Base-by-base conservation (phyloP, 345 rosid species). In the Gossypium ekmanianum region DNA sequence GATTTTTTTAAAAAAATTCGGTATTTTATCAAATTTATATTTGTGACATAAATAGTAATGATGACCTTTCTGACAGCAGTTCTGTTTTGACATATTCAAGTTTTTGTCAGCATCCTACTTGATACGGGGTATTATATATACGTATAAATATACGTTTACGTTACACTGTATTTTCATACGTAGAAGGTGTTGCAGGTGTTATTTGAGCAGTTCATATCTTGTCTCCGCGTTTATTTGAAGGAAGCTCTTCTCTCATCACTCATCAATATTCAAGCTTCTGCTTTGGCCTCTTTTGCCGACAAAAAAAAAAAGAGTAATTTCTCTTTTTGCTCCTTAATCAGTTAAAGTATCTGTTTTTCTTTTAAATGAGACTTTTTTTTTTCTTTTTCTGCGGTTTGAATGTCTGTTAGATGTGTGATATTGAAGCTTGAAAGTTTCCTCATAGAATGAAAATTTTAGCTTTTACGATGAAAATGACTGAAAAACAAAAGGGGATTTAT, bases 81-180 rank as follows among this genome's bases (percentile, higher is more conserved):
- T 69, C 14, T n/a, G 24, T 70, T 70, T 70, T 70, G 73, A 52
- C 73, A 27, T 2, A 43, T 70, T 52, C 73, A 52, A 51, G 73
- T 69, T 51, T 22, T 52, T 52, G 73, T 70, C 47, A 29, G 48
- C 61, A 47, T 16, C 44, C 2, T 43, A 26, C 43, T 6, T 2
- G 24, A 29, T 29, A 17, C 41, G 27, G 71, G 71, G 56, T 11
- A 48, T 57, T 57, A 5, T 9, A 2, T 3, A 27, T 52, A 29
- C 47, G 61, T 70, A 51, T 52, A 69, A 69, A 10, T 17, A 52
- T 69, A 69, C 73, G 73, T 20, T 69, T 69, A 29, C 26, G 44
- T 10, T 20, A 41, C 51, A 50, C 71, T 6, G 26, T 27, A n/a
- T 29, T 52, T 69, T 17, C 47, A 59, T 27, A 51, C 47, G 73